Evolutionary conservation across 805 yeast genomes (phyloP).

Genomic region (Priceomyces fermenticarens): DNA sequence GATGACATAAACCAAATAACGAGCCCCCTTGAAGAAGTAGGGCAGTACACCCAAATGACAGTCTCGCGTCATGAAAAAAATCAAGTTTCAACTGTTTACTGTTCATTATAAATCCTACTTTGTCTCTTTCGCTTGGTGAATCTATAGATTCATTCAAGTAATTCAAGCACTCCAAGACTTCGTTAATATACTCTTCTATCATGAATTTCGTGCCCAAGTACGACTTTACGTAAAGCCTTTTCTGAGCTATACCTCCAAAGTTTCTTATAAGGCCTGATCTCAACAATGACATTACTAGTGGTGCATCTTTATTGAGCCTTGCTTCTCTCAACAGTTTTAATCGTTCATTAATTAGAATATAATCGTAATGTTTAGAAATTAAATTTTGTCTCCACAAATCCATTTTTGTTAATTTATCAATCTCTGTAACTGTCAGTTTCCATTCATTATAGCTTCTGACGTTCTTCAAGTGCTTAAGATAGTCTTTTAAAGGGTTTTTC

Average conservation of each 20-base stretch:
- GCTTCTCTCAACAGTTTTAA: conserved; percentile 61
- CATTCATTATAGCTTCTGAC: conserved; percentile 69
- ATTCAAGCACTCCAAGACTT: conserved; percentile 66
- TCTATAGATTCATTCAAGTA: conserved; percentile 49
- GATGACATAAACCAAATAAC: conserved; percentile 86
- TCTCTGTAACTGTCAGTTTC: conserved; percentile 52
- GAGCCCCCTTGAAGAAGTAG: conserved; percentile 93
- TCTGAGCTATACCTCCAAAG: conserved; percentile 86
- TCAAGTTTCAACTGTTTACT: conserved; percentile 60
- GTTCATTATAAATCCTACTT: conserved; percentile 37
- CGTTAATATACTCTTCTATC: conserved; percentile 82
- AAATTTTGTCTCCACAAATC: conserved; percentile 77
- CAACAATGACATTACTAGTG: conserved; percentile 59
- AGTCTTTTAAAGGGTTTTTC: conserved; percentile 45
- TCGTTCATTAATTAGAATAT: conserved; percentile 73
- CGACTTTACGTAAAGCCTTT: conserved; percentile 73
- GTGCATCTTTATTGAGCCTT: conserved; percentile 54
- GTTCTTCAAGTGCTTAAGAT: conserved; percentile 45
- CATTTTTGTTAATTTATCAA: conserved; percentile 45
- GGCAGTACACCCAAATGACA: conserved; percentile 88
- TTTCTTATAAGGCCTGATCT: conserved; percentile 84
- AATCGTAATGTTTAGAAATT: conserved; percentile 78
- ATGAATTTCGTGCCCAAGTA: conserved; percentile 85
- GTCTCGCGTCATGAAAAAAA: conserved; percentile 82
- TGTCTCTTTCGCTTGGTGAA: conserved; percentile 23